Evolutionary conservation across 225 moss, liverwort and hornwort species (phyloP).

Genomic region (Marchantia polymorpha): DNA sequence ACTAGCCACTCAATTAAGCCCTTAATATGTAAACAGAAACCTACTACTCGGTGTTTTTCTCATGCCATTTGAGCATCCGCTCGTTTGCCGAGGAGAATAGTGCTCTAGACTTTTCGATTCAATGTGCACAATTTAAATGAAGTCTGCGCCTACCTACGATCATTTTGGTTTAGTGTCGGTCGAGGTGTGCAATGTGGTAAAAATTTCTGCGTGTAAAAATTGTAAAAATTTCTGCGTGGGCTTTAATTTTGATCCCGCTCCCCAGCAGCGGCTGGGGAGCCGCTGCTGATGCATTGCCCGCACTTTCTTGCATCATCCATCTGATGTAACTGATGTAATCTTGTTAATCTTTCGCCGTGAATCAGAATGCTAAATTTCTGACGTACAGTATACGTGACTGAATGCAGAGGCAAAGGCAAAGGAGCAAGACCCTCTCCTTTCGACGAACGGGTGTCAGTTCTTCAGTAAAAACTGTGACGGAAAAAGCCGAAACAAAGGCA

Average conservation of each 20-base stretch:
- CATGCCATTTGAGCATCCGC: too few species aligned
- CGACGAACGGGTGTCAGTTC: constrained; percentile 79
- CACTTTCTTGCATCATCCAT: not conserved
- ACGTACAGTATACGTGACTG: not conserved
- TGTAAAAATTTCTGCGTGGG: too few species aligned
- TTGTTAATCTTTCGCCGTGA: not conserved
- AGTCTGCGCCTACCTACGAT: too few species aligned
- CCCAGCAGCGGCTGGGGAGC: not conserved
- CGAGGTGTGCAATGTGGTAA: too few species aligned
- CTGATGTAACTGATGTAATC: not conserved
- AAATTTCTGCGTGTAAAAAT: too few species aligned
- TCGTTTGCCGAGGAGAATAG: too few species aligned
- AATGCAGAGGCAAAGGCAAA: constrained; percentile 35
- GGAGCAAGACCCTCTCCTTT: constrained; percentile 63
- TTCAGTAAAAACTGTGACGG: constrained; percentile 45
- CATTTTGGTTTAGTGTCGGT: too few species aligned
- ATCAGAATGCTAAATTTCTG: not conserved
- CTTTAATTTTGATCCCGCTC: not conserved
- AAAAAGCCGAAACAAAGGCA: constrained; percentile 59
- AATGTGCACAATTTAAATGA: too few species aligned
- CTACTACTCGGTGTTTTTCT: too few species aligned
- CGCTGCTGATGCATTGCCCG: not conserved
- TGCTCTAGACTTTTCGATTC: too few species aligned
- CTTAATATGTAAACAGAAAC: too few species aligned
- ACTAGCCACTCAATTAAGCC: too few species aligned